Evolutionary conservation across 106 monocot species (phyloP).

Genomic region (Dendrobium chrysotoxum): DNA sequence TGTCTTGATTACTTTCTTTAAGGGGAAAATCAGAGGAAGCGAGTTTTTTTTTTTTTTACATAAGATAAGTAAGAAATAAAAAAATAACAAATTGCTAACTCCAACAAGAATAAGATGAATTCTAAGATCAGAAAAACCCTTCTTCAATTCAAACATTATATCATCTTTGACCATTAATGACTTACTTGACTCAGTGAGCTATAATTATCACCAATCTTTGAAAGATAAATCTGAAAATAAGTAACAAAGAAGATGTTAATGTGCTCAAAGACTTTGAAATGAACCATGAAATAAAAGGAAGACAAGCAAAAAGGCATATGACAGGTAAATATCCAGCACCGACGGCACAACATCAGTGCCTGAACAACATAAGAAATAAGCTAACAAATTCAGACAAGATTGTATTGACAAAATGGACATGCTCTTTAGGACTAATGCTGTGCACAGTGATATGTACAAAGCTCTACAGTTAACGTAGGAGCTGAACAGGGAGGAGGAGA

Average conservation of each 20-base stretch:
- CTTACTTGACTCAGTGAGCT: constrained; percentile 40
- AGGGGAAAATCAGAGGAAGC: no score
- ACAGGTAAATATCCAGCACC: neutral
- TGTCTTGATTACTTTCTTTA: no score
- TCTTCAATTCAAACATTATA: neutral
- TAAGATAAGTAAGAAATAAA: neutral
- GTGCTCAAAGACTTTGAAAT: neutral
- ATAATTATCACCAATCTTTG: constrained; percentile 50
- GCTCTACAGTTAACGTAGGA: neutral
- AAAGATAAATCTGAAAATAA: neutral
- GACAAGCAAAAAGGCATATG: neutral
- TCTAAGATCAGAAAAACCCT: neutral
- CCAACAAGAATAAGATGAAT: neutral
- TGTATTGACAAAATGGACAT: neutral
- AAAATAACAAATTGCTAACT: neutral
- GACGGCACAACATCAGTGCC: neutral
- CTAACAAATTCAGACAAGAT: neutral
- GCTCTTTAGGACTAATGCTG: neutral
- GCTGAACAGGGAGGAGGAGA: no score
- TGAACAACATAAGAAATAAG: neutral
- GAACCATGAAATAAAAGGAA: neutral
- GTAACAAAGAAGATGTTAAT: neutral
- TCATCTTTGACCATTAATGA: neutral
- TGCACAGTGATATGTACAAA: neutral
- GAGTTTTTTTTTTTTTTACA: no score